These are phyloP conservation scores for Fusarium nematophilum DNA, from an alignment of 2,329 filamentous ascomycete genomes.

Conservation along the genomic window DNA sequence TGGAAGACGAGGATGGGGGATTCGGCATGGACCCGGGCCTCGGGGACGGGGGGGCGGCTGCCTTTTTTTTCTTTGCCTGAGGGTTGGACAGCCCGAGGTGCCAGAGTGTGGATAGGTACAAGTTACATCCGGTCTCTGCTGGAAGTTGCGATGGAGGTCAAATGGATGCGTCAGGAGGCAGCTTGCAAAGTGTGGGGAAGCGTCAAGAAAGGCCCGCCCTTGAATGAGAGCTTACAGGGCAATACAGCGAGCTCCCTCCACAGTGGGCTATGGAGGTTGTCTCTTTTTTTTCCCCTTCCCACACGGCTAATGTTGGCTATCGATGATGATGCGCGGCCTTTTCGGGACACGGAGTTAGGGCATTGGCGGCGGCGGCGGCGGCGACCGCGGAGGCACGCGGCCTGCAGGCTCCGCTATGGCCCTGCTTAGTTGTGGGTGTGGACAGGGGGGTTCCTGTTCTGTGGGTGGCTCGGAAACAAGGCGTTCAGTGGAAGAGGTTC, in stretches of 20 bases:
- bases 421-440: constrained; percentile 31
- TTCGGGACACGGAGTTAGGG: constrained; percentile 38
- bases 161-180: constrained; percentile 39
- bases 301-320: not conserved
- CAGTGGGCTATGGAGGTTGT: constrained; percentile 4
- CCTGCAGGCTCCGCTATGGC: constrained; percentile 27
- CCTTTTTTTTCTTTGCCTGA: constrained; percentile 47
- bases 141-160: constrained; percentile 6
- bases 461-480: constrained; percentile 33
- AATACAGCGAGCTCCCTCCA: constrained; percentile 14
- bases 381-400: too few species aligned
- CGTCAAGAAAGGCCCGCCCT: constrained; percentile 10
- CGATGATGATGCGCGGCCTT: constrained; percentile 35
- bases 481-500: constrained; percentile 29
- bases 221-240: constrained; percentile 9
- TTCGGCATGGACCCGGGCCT: constrained; percentile 35
- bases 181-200: constrained; percentile 36
- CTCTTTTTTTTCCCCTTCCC: not conserved
- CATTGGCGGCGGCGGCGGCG: constrained; percentile 21
- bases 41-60: constrained; percentile 43
- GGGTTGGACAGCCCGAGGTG: constrained; percentile 23
- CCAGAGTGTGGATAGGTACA: constrained; percentile 21
- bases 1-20: constrained; percentile 40
- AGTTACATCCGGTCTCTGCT: too few species aligned
- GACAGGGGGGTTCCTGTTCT: constrained; percentile 32